Evolutionary conservation across 257 asterid species (phyloP), one percentile per base, ranked within the genome.

Genomic region (Jaltomata sinuosa): DNA sequence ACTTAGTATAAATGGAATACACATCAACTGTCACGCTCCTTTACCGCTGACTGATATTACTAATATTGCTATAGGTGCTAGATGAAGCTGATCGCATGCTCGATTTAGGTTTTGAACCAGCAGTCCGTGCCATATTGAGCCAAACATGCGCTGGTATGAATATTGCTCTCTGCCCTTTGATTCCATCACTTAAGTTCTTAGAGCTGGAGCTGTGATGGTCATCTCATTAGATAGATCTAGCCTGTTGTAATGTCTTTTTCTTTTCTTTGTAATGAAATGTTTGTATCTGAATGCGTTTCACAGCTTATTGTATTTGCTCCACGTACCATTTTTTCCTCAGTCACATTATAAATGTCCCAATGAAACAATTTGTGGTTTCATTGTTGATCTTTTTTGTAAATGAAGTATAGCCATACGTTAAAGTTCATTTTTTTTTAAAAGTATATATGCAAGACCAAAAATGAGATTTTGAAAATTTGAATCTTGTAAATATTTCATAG

Each of bases 71-170:
- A 27, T 87, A 97, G 99, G 98, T 97, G 45, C 90, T 97, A 54
- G 99, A 97, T 83, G 99, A 97, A 91, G 99, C 99, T 91, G 99
- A 97, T 89, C 95, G 99, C 47, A 97, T 97, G 99, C 99, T 97
- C 84, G 99, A 97, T 88, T 91, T 97, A 98, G 99, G 99, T 85
- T 97, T 97, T 92, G 99, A 97, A 87, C 99, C 97, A 19, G 98
- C 95, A 85, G 99, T 97, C 83, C 98, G 98, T 68, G 84, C 98
- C 53, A 97, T 97, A 83, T 87, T 95, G 89, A 93, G 97, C 85
- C 95, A 94, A 88, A 93, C 99, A 82, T 85, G 90, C 87, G 85
- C 95, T 82, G 98, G 99, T 97, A 94, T 77, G 94, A 34, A 81
- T 65, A 27, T 89, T 21, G 68, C 47, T 65, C 16, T 64, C 83